phyloP scores from a whole-genome alignment of 495 filamentous ascomycete species.

The Tricharina praecox region DNA sequence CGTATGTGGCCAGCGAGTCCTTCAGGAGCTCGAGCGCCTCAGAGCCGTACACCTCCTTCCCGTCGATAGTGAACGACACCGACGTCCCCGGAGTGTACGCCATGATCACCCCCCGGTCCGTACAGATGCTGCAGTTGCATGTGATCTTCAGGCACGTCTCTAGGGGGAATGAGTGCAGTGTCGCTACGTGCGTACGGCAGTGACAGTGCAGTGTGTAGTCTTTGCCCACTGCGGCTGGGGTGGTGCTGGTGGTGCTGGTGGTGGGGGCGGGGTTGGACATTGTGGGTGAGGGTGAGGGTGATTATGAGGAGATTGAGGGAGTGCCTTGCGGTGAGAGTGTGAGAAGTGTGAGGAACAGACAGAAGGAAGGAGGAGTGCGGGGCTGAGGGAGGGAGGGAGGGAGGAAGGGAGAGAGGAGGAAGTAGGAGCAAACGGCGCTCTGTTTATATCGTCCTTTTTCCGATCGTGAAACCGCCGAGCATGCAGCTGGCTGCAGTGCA shows the following conservation, averaged over 20 bases:
- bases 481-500: too few species aligned
- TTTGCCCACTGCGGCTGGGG: too few species aligned
- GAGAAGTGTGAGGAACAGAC: too few species aligned
- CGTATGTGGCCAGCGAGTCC: not conserved
- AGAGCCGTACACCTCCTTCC: not conserved
- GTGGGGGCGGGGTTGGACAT: not conserved
- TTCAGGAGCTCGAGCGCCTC: too few species aligned
- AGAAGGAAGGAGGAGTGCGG: not conserved
- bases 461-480: too few species aligned
- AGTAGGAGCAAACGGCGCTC: too few species aligned
- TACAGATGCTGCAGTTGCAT: not conserved
- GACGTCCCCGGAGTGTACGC: not conserved
- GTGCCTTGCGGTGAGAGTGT: too few species aligned
- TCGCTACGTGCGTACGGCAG: not conserved
- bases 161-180: not conserved
- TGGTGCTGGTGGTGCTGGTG: too few species aligned
- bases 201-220: not conserved
- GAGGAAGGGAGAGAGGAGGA: too few species aligned
- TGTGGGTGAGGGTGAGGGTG: not conserved
- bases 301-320: too few species aligned
- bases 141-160: not conserved
- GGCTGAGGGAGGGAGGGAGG: not conserved
- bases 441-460: too few species aligned
- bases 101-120: not conserved
- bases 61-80: too few species aligned